Conservation (phyloP, 2,329 filamentous ascomycete genomes). For the Hypoxylon sp. region DNA sequence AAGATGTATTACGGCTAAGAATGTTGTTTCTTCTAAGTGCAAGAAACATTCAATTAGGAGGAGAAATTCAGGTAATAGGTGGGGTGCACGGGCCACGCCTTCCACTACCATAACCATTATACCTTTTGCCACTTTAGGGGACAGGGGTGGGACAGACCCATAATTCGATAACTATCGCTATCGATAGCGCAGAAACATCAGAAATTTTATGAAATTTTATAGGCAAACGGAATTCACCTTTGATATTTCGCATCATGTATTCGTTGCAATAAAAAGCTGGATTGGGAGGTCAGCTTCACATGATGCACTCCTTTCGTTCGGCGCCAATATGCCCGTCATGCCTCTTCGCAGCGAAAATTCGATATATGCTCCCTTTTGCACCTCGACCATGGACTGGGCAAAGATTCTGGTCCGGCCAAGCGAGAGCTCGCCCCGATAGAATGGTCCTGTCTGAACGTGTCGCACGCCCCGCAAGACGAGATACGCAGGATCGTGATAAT, state of each 20-base stretch:
- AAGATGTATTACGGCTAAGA: too few relatives aligned
- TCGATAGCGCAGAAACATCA: conserved; percentile 23
- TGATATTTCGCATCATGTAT: not conserved
- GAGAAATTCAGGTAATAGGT: too few relatives aligned
- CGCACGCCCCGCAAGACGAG: conserved; percentile 57
- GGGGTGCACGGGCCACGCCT: too few relatives aligned
- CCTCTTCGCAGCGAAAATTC: conserved; percentile 44
- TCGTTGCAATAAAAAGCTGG: conserved; percentile 2
- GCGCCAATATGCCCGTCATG: conserved; percentile 53
- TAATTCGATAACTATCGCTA: not conserved
- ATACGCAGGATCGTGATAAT: conserved; percentile 53
- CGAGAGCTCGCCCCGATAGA: conserved; percentile 62
- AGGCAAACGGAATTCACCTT: not conserved
- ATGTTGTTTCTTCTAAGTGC: too few relatives aligned
- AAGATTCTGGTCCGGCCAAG: conserved; percentile 46
- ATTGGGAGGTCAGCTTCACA: conserved; percentile 8
- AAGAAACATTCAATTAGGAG: too few relatives aligned
- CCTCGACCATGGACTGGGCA: conserved; percentile 47
- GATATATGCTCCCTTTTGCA: conserved; percentile 32
- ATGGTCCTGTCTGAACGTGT: conserved; percentile 72
- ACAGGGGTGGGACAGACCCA: not conserved
- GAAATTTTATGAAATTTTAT: conserved; percentile 23
- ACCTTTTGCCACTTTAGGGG: too few relatives aligned
- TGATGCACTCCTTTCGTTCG: conserved; percentile 46
- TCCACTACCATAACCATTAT: too few relatives aligned